Evolutionary conservation across 2,329 filamentous ascomycete species (phyloP).

Genomic region (Colletotrichum sp.): DNA sequence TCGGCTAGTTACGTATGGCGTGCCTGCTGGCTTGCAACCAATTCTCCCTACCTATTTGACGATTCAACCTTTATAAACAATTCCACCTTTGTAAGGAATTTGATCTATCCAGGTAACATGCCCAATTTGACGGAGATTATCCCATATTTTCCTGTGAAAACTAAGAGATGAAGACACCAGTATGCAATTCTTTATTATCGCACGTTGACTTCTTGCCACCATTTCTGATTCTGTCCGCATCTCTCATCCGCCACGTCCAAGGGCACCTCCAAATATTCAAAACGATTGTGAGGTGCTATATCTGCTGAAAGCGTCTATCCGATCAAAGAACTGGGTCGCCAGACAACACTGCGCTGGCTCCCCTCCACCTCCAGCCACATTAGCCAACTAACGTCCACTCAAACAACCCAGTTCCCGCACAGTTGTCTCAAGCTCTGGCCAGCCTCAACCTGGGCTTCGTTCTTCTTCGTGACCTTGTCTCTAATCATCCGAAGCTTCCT

Average conservation of each 20-base stretch:
- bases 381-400: neutral
- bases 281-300: neutral
- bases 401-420: neutral
- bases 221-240: neutral
- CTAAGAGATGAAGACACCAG: neutral
- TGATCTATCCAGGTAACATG: neutral
- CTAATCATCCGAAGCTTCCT: neutral
- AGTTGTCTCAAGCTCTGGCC: neutral
- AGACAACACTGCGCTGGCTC: rapidly evolving
- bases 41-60: no score
- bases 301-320: neutral
- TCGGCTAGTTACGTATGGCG: neutral
- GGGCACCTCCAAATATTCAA: neutral
- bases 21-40: neutral
- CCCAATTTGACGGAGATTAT: rapidly evolving
- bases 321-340: neutral
- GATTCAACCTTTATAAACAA: no score
- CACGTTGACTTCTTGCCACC: neutral
- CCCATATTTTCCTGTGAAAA: rapidly evolving
- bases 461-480: neutral
- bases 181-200: neutral
- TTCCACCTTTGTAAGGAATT: neutral
- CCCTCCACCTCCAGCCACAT: neutral
- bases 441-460: neutral
- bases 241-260: neutral